Base-by-base conservation (phyloP, 139 green algal species). In the Micractinium sp. region DNA sequence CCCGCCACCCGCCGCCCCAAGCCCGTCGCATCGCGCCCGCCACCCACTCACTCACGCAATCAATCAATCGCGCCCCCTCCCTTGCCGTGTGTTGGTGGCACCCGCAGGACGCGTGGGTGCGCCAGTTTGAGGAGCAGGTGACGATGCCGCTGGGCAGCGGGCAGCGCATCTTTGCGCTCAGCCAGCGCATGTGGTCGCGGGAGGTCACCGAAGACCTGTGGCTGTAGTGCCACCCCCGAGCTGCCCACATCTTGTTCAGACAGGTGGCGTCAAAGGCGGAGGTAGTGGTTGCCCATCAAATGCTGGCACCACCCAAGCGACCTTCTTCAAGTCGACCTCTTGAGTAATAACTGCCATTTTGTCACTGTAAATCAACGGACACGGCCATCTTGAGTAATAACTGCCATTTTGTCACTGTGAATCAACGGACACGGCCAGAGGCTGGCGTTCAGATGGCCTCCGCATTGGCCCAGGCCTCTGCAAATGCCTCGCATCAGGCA, bases 41-140 rank as follows among this genome's bases (percentile, higher is more conserved):
- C n/a, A n/a, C n/a, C n/a, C n/a, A n/a, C n/a, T n/a, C n/a, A n/a
- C n/a, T n/a, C n/a, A n/a, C n/a, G n/a, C n/a, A n/a, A n/a, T n/a
- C n/a, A n/a, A n/a, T n/a, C n/a, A n/a, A n/a, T n/a, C n/a, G n/a
- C n/a, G n/a, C n/a, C n/a, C n/a, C n/a, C n/a, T n/a, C n/a, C n/a
- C n/a, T n/a, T n/a, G n/a, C n/a, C n/a, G n/a, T n/a, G n/a, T n/a
- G n/a, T n/a, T n/a, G n/a, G n/a, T n/a, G n/a, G n/a, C n/a, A n/a
- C n/a, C 12, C 13, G 69, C 84, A 88, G 84, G 84, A 81, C 41
- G 39, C 39, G 18, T 88, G 84, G 84, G 69, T 88, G 69, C 29
- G 84, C 19, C 69, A 82, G 69, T 88, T 73, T n/a, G 23, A 88
- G 38, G 67, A 81, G 69, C 84, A 88, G 41, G 84, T 81, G 35